These are phyloP conservation scores for Exophiala sideris DNA, from an alignment of 2,329 filamentous ascomycete species.

Conservation along the genomic window DNA sequence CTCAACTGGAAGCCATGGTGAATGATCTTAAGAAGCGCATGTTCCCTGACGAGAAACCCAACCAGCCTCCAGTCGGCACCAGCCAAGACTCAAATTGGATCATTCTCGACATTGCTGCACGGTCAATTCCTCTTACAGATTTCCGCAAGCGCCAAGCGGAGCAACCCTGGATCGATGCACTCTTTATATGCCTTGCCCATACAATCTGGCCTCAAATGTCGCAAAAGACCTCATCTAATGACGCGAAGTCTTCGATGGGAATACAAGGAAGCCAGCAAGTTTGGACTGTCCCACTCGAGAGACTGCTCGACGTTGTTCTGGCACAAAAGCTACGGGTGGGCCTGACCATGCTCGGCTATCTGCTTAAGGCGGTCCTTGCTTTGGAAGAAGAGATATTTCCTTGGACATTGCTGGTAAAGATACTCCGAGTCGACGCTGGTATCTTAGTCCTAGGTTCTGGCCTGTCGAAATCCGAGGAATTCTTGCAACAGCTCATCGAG, in stretches of 20 bases:
- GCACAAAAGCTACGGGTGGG: conserved; percentile 39
- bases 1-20: conserved; percentile 16
- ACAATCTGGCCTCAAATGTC: conserved; percentile 35
- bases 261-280: conserved; percentile 26
- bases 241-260: conserved; percentile 17
- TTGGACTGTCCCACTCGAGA: conserved; percentile 37
- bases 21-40: conserved; percentile 8
- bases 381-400: conserved; percentile 30
- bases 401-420: conserved; percentile 41
- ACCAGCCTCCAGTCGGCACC: background rate
- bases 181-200: conserved; percentile 45
- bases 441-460: conserved; percentile 45
- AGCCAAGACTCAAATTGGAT: conserved; percentile 3
- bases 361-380: conserved; percentile 40
- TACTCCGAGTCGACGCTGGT: conserved; percentile 42
- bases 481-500: conserved; percentile 38
- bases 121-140: conserved; percentile 41
- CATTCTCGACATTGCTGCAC: conserved; percentile 35
- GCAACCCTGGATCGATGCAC: conserved; percentile 48
- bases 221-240: conserved; percentile 11
- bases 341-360: conserved; percentile 39
- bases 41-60: background rate
- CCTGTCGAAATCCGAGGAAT: conserved; percentile 34
- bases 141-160: conserved; percentile 45
- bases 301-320: conserved; percentile 39